Percentiles rank a stretch among this genome's conserved stretches.
These are phyloP conservation scores for Lobosporangium transversale DNA, from an alignment of 192 early-diverging fungal species.

Conservation along the genomic window DNA sequence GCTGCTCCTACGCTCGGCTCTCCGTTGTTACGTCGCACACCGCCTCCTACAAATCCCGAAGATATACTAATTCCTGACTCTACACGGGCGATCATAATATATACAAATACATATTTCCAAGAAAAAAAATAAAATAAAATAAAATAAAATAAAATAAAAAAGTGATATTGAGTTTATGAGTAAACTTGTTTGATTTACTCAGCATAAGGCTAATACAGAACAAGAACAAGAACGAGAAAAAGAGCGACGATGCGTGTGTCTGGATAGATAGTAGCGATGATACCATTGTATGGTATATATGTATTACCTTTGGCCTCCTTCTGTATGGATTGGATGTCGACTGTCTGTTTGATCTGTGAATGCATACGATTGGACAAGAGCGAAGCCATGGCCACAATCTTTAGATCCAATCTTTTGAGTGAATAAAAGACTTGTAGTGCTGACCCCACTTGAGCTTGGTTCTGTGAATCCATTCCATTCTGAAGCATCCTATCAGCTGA, in stretches of 20 bases:
- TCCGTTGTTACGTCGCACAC: constrained; percentile 59
- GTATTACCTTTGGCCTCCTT: constrained; percentile 60
- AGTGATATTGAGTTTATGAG: too few relatives aligned
- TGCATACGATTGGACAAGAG: constrained; percentile 53
- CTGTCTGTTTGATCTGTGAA: constrained; percentile 56
- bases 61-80: constrained; percentile 36
- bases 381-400: constrained; percentile 49
- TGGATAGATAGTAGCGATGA: not conserved
- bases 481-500: constrained; percentile 62
- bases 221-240: too few relatives aligned
- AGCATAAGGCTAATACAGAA: too few relatives aligned
- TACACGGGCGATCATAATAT: constrained; percentile 7
- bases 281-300: too few relatives aligned
- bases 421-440: constrained; percentile 66
- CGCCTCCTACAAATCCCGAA: constrained; percentile 44
- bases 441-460: constrained; percentile 61
- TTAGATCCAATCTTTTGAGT: constrained; percentile 57
- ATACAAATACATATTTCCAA: not conserved
- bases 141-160: not conserved
- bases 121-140: not conserved
- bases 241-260: too few relatives aligned
- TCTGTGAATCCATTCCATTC: constrained; percentile 58
- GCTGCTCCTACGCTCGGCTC: constrained; percentile 60
- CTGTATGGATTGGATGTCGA: constrained; percentile 61
- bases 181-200: too few relatives aligned